These are phyloP conservation scores for Chrysosporium keratinophilum DNA, from an alignment of 2,329 filamentous ascomycete genomes.

Conservation along the genomic window DNA sequence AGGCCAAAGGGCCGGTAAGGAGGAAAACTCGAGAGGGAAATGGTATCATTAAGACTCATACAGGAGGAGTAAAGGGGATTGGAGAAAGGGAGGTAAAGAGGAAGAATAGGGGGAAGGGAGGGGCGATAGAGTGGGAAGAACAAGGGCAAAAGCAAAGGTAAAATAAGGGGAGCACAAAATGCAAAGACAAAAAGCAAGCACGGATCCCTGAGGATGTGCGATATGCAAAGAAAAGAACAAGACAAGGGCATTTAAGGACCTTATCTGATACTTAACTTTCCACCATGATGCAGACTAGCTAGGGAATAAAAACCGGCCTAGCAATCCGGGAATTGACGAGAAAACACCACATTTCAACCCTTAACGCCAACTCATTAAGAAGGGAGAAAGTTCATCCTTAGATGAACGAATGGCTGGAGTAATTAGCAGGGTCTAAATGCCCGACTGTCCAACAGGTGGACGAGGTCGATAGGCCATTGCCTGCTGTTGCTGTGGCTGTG, in stretches of 20 bases:
- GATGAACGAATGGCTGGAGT: neutral
- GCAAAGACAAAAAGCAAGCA: conserved; percentile 13
- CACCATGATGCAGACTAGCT: neutral
- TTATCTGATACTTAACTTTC: neutral
- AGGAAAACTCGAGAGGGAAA: neutral
- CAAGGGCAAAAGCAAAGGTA: conserved; percentile 14
- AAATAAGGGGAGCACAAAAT: conserved; percentile 15
- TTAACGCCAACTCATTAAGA: neutral
- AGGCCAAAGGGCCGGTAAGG: neutral
- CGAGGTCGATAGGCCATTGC: conserved; percentile 29
- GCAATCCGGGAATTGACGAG: neutral
- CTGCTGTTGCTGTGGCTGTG: conserved; percentile 23
- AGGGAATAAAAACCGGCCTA: neutral
- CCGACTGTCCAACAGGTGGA: conserved; percentile 15
- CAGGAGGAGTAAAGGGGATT: neutral
- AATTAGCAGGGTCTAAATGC: neutral
- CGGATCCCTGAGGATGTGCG: neutral
- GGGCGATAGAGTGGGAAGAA: neutral
- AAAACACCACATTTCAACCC: neutral
- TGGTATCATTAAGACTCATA: conserved; percentile 12
- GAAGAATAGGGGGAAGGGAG: neutral
- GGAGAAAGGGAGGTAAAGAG: conserved; percentile 12
- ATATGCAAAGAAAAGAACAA: neutral
- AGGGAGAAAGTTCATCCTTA: neutral
- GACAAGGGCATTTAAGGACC: neutral